Conservation (phyloP, 2,329 filamentous ascomycete genomes). For the Scedosporium dehoogii region DNA sequence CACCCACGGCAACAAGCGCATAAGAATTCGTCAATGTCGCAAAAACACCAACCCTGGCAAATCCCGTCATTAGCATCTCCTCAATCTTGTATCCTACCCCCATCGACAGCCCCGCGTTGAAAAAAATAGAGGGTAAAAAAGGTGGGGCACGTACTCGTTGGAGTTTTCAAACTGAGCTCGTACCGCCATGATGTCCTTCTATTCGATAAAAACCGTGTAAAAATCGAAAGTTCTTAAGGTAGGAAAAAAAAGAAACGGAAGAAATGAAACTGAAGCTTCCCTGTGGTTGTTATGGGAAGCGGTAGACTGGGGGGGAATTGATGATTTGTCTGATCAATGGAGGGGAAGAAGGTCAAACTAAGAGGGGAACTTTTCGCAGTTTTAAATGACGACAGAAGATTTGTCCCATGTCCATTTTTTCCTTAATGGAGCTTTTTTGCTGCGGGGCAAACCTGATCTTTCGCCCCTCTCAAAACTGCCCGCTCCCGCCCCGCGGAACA, state of each 20-base stretch:
- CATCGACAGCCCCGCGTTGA: background rate
- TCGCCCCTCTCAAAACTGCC: too few species aligned
- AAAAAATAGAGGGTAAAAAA: constrained; percentile 1
- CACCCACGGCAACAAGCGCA: constrained; percentile 85
- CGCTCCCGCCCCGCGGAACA: background rate
- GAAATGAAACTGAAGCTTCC: background rate
- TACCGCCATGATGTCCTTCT: constrained; percentile 45
- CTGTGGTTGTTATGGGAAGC: background rate
- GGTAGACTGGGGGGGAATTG: background rate
- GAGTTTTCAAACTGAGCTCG: constrained; percentile 79
- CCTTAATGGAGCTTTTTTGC: background rate
- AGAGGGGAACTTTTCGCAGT: background rate
- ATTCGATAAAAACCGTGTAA: background rate
- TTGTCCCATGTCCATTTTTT: background rate
- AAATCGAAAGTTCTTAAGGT: background rate
- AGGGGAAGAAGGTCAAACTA: background rate
- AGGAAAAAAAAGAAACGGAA: background rate
- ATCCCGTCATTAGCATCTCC: background rate
- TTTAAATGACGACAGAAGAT: constrained; percentile 1
- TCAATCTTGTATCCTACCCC: background rate
- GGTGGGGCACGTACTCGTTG: constrained; percentile 57
- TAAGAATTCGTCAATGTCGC: constrained; percentile 95
- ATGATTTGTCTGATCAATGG: background rate
- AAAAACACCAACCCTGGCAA: constrained; percentile 89
- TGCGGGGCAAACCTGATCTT: background rate